Evolutionary conservation across 805 yeast species (phyloP).

Genomic region (Millerozyma miso): DNA sequence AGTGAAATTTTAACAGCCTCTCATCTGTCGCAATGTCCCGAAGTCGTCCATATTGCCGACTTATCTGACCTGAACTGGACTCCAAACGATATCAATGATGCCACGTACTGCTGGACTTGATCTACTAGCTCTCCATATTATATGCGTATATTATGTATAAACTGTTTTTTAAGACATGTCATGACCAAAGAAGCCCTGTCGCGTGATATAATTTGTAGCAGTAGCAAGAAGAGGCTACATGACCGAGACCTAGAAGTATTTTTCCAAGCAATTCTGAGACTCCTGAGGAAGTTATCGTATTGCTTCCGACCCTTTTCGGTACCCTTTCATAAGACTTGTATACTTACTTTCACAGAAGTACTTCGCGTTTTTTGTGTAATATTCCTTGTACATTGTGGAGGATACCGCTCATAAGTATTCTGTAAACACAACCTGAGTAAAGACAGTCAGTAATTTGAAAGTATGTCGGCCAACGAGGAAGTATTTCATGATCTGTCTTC

Average conservation of each 20-base stretch:
- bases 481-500: not conserved
- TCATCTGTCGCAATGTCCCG: slow-evolving; percentile 15
- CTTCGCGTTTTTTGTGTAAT: not conserved
- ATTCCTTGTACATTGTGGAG: not conserved
- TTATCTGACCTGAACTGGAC: not conserved
- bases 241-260: too few species aligned
- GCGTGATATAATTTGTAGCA: too few species aligned
- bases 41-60: slow-evolving; percentile 10
- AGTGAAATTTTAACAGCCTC: slow-evolving; percentile 13
- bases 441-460: not conserved
- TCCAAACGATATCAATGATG: slow-evolving; percentile 9
- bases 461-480: not conserved
- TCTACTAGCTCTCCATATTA: not conserved
- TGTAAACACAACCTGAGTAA: not conserved
- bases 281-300: too few species aligned
- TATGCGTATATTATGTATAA: not conserved
- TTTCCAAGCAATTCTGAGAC: too few species aligned
- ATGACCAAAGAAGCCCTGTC: too few species aligned
- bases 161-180: too few species aligned
- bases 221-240: too few species aligned
- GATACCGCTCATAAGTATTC: not conserved
- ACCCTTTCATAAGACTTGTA: too few species aligned
- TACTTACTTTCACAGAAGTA: too few species aligned
- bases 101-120: not conserved
- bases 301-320: too few species aligned